Base-by-base conservation (phyloP, 305 asterid species). In the Stenogyne calaminthoides region DNA sequence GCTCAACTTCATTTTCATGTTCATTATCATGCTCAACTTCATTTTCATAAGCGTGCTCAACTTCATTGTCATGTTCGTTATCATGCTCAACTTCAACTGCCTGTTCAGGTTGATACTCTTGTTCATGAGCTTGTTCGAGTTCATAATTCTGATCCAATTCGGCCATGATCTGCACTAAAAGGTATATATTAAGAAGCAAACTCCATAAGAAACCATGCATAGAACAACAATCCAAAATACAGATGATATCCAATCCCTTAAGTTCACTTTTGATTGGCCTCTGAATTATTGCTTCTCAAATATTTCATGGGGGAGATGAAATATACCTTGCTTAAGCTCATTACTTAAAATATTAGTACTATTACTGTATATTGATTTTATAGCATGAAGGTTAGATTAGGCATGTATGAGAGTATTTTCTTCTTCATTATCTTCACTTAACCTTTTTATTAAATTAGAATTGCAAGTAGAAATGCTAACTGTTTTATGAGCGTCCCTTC, bases 61-160 rank as follows among this genome's bases (percentile, higher is more conserved):
- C 72, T 70, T 67, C 86, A 27, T 46, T 64, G 47, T 54, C 78
- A 60, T 55, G 65, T 46, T 54, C 78, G 55, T 60, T 69, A 58
- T 32, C 84, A 55, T 55, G 73, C 55, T 16, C 65, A 32, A 37
- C 71, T 49, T 16, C 65, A 32, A 37, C 71, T 49, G 64, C 85
- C 34, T 47, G 71, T 70, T 76, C 87, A 62, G 69, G 73, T 57
- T 76, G 87, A 56, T 49, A 68, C 70, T 75, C 85, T 25, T 70
- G 67, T 56, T 22, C 80, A 18, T 69, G 64, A 51, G 69, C 81
- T 57, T 68, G 74, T 61, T 54, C 86, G 46, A 32, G 72, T 65
- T 73, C 80, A 29, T 59, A 72, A 71, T 70, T 80, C 76, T 83
- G 85, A 62, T 77, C 82, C 67, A 84, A 76, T 66, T 82, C 89